phyloP scores from a whole-genome alignment of 495 filamentous ascomycete genomes.

The Aspergillus asperescens region DNA sequence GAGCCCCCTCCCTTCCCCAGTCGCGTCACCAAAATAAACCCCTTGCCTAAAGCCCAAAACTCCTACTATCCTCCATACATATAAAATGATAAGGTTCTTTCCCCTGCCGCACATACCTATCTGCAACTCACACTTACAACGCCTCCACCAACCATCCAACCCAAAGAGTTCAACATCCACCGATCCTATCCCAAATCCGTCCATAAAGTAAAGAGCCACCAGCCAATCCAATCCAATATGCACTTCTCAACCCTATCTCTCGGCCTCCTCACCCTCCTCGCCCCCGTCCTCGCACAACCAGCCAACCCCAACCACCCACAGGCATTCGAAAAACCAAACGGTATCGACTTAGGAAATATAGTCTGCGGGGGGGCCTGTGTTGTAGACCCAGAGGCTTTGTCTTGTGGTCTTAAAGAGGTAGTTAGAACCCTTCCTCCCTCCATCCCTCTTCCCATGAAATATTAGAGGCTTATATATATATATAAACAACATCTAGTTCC shows the following conservation, averaged over 20 bases:
- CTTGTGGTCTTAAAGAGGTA: neutral
- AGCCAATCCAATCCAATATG: neutral
- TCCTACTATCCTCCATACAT: too few species aligned
- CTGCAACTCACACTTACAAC: too few species aligned
- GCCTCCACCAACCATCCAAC: too few species aligned
- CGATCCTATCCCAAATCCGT: neutral
- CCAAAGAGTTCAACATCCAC: neutral
- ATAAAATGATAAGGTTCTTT: too few species aligned
- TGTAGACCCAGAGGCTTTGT: neutral
- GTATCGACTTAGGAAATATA: constrained; percentile 1
- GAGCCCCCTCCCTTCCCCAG: neutral
- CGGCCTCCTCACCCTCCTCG: neutral
- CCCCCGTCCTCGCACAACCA: neutral
- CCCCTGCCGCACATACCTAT: too few species aligned
- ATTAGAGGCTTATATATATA: too few species aligned
- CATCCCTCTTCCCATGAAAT: too few species aligned
- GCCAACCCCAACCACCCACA: neutral
- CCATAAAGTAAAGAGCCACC: neutral
- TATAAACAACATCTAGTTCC: too few species aligned
- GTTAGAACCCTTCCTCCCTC: too few species aligned
- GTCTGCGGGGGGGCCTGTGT: neutral
- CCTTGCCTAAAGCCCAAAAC: constrained; percentile 2
- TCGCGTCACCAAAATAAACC: neutral
- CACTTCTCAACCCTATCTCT: neutral
- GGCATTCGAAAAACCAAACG: neutral